Conservation (phyloP, 1,139 yeast genomes). For the Taphrina flavorubra region DNA sequence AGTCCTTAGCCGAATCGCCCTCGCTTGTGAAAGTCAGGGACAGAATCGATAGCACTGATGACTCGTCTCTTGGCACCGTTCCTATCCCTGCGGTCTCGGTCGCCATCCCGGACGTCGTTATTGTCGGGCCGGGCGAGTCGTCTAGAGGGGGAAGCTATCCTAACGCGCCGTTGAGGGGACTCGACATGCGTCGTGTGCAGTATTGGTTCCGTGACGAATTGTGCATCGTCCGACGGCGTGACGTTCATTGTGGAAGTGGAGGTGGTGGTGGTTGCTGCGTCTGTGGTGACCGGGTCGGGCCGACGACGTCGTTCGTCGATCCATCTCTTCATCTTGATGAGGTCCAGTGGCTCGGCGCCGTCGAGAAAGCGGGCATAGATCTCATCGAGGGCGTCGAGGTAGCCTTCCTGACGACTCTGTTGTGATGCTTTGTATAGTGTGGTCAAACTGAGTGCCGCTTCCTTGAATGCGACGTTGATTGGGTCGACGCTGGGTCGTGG, state of each 20-base stretch:
- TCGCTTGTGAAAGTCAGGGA: conserved; percentile 34
- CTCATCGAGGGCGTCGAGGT: conserved; percentile 46
- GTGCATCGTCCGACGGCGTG: background rate
- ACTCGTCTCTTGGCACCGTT: conserved; percentile 31
- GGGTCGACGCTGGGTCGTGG: conserved; percentile 30
- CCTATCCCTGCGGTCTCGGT: conserved; percentile 21
- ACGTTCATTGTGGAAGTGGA: background rate
- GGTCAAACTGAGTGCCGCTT: conserved; percentile 42
- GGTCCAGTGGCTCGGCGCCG: conserved; percentile 5
- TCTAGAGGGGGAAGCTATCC: conserved; percentile 5
- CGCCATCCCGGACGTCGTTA: background rate
- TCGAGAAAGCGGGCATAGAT: conserved; percentile 19
- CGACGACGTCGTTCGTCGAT: conserved; percentile 26
- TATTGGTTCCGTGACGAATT: conserved; percentile 9
- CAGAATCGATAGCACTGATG: conserved; percentile 11
- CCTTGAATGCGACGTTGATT: conserved; percentile 30
- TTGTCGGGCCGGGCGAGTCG: conserved; percentile 6
- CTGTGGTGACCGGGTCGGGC: background rate
- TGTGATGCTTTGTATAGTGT: conserved; percentile 41
- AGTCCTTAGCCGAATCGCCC: conserved; percentile 14
- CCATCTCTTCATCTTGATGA: conserved; percentile 19
- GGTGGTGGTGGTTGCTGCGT: background rate
- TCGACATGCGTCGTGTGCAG: background rate
- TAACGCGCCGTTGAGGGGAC: background rate
- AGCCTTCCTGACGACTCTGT: conserved; percentile 41